Evolutionary conservation across 2,329 filamentous ascomycete species (phyloP).

Genomic region (Aureobasidium musti): DNA sequence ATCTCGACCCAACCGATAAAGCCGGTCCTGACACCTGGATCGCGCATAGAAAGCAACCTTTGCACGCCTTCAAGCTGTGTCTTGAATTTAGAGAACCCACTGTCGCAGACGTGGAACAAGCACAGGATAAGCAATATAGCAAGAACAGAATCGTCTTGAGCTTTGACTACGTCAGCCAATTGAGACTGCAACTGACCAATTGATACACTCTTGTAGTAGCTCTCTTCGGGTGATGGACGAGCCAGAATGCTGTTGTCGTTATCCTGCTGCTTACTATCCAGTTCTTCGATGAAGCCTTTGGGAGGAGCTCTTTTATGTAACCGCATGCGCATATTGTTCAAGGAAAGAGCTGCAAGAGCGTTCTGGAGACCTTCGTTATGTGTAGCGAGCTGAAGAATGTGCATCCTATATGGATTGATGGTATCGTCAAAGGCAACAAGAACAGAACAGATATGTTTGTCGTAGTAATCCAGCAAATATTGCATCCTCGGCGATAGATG

Average conservation of each 20-base stretch:
- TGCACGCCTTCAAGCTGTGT: constrained; percentile 92
- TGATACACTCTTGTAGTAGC: constrained; percentile 80
- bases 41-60: constrained; percentile 79
- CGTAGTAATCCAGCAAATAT: constrained; percentile 91
- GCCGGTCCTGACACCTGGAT: constrained; percentile 59
- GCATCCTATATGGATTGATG: constrained; percentile 79
- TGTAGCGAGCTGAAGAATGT: constrained; percentile 76
- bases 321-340: constrained; percentile 88
- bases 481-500: constrained; percentile 74
- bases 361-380: constrained; percentile 83
- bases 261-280: constrained; percentile 35
- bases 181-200: constrained; percentile 82
- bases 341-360: constrained; percentile 83
- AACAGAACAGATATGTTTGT: constrained; percentile 86
- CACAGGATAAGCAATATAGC: constrained; percentile 86
- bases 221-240: constrained; percentile 68
- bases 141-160: constrained; percentile 81
- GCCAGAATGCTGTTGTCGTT: constrained; percentile 41
- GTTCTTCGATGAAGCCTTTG: constrained; percentile 40
- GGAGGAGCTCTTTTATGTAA: constrained; percentile 57
- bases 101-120: constrained; percentile 91
- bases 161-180: constrained; percentile 71
- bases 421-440: constrained; percentile 89
- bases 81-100: constrained; percentile 87
- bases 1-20: constrained; percentile 89